phyloP scores from a whole-genome alignment of 129 eudicot genomes.

The Lactuca sativa region DNA sequence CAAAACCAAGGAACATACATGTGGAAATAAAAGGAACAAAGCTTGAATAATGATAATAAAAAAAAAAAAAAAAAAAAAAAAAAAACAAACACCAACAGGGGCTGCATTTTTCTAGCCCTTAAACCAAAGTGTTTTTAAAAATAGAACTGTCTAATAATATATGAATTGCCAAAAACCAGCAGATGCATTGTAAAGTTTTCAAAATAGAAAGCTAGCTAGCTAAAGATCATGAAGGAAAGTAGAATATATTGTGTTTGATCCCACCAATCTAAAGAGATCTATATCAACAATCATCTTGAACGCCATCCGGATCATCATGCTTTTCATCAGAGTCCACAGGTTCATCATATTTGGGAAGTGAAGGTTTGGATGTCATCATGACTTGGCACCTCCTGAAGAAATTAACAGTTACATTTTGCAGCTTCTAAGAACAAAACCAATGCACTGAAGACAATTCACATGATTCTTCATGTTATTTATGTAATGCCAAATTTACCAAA shows the following conservation, averaged over 20 bases:
- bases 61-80: too few relatives aligned
- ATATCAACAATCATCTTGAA: constrained; percentile 21
- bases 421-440: constrained; percentile 20
- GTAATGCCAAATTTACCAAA: not conserved
- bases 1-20: too few relatives aligned
- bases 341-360: constrained; percentile 30
- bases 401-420: constrained; percentile 6
- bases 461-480: not conserved
- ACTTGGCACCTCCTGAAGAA: constrained; percentile 14
- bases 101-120: too few relatives aligned
- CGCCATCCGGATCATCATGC: constrained; percentile 11
- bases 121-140: too few relatives aligned
- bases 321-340: not conserved
- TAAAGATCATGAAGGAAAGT: not conserved
- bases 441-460: not conserved
- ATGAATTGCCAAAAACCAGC: too few relatives aligned
- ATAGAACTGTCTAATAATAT: too few relatives aligned
- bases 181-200: not conserved
- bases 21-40: too few relatives aligned
- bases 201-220: not conserved
- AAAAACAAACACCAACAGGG: too few relatives aligned
- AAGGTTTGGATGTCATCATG: constrained; percentile 41
- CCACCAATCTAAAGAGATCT: too few relatives aligned
- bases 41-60: too few relatives aligned
- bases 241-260: not conserved